Evolutionary conservation across 441 rosid genomes (phyloP), one percentile per base, ranked within the genome.

Genomic region (Syzygium syzygioides): DNA sequence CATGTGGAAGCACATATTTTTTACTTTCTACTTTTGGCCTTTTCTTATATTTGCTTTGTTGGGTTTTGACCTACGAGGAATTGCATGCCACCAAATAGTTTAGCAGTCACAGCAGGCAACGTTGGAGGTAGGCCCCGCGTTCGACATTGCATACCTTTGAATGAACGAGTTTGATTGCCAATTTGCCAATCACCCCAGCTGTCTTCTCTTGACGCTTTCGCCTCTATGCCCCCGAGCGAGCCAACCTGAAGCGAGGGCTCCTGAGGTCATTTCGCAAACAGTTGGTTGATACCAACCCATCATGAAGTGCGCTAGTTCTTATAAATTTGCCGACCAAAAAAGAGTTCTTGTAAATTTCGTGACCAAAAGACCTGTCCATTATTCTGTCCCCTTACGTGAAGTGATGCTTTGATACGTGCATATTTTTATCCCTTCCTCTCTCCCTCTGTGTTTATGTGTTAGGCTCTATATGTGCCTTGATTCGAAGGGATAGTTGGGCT

Each of bases 41-140:
- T 79, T 14, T 76, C 79, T 57, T 71, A 19, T 9, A 48, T 57
- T 89, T 89, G 34, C 90, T 68, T 85, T 76, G 85, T 53, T 91
- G 96, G 99, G 99, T 98, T 90, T 91, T 98, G 93, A 97, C 98
- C 92, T 98, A 95, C 86, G 99, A 98, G 87, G 96, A 98, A 89
- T 90, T 97, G 92, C 99, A 98, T 89, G 89, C 93, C 87, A 92
- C 98, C 99, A 88, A 98, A 97, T 94, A 92, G 96, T 88, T 96
- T 98, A 37, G 37, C 37, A 37, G 37, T 37, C 37, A 54, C 88
- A 86, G 89, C 88, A 59, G 54, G 11, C 34, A 12, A 15, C 28
- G n/a, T 52, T 71, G 19, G 41, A 25, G 84, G 56, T 20, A 26
- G 91, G 86, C 52, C 92, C 92, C 90, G 86, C 89, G 14, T 41